Evolutionary conservation across 2,329 filamentous ascomycete genomes (phyloP).

Genomic region (Xylariaceae sp.): DNA sequence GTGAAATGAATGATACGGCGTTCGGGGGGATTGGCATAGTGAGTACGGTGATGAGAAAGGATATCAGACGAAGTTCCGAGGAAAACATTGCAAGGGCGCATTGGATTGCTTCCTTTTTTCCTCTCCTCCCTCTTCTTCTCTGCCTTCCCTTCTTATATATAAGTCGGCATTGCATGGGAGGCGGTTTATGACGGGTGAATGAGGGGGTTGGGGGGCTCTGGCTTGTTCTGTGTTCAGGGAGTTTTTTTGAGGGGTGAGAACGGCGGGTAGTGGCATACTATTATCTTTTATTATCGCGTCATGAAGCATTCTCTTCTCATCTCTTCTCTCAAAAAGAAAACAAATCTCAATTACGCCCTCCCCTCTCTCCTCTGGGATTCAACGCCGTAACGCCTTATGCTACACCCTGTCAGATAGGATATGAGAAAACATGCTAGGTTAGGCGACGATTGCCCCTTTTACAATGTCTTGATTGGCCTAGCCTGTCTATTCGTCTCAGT

Average conservation of each 20-base stretch:
- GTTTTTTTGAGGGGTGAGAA: background rate
- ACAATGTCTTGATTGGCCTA: background rate
- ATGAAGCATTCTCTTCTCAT: background rate
- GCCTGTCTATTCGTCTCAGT: too few relatives aligned
- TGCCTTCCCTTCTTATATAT: constrained; percentile 2
- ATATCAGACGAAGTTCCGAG: constrained; percentile 21
- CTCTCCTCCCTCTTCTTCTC: too few relatives aligned
- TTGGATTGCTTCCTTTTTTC: constrained; percentile 7
- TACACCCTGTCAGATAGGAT: background rate
- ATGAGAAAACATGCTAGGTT: background rate
- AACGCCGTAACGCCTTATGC: constrained; percentile 18
- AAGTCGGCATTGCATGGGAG: constrained; percentile 2
- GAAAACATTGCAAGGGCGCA: constrained; percentile 8
- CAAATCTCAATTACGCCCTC: background rate
- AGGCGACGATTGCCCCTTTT: background rate
- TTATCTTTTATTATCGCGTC: background rate
- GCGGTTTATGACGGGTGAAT: background rate
- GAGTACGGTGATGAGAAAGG: constrained; percentile 19
- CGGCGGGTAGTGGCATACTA: constrained; percentile 1
- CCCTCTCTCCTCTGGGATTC: background rate
- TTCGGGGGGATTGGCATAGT: constrained; percentile 26
- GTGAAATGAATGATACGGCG: constrained; percentile 19
- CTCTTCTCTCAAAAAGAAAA: background rate
- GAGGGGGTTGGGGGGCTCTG: background rate
- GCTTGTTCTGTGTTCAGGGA: background rate